A percentile compares a stretch with the other conserved stretches of the same genome.
Conservation (phyloP, 768 basidiomycete genomes). For the Cubamyces sp. region DNA sequence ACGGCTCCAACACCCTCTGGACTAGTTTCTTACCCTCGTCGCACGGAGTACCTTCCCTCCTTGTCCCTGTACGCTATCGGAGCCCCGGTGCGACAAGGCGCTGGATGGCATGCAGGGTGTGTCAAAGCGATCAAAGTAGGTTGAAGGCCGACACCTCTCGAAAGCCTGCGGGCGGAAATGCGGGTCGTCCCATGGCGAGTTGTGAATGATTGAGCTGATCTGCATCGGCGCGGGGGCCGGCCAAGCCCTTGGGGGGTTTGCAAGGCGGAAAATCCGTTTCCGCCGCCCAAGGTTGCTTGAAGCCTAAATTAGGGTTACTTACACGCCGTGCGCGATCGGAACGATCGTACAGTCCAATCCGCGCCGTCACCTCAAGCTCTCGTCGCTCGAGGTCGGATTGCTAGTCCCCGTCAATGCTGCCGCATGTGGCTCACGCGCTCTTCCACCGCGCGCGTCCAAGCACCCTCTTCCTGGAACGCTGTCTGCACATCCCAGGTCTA, state of each 20-base stretch:
- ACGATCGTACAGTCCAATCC: neutral
- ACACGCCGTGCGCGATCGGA: constrained; percentile 4
- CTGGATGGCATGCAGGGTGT: neutral
- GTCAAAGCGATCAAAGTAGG: constrained; percentile 14
- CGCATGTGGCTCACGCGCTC: no score
- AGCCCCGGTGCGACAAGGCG: constrained; percentile 2
- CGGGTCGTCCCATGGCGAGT: constrained; percentile 2
- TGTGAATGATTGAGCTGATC: constrained; percentile 11
- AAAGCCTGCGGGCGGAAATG: neutral
- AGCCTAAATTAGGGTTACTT: constrained; percentile 28
- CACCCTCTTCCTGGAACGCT: no score
- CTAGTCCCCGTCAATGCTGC: no score
- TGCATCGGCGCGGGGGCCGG: constrained; percentile 13
- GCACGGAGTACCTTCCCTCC: neutral
- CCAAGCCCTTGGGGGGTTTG: constrained; percentile 1
- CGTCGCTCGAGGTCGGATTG: neutral
- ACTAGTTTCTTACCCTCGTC: constrained; percentile 14
- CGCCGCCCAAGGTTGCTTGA: constrained; percentile 20
- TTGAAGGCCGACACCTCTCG: neutral
- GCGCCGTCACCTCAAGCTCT: neutral
- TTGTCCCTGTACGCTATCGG: neutral
- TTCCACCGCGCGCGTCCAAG: no score
- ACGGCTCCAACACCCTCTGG: constrained; percentile 19
- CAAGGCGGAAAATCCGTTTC: constrained; percentile 13
- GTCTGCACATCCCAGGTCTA: neutral